phyloP scores from a whole-genome alignment of 257 asterid species.

The Nicotiana obtusifolia region DNA sequence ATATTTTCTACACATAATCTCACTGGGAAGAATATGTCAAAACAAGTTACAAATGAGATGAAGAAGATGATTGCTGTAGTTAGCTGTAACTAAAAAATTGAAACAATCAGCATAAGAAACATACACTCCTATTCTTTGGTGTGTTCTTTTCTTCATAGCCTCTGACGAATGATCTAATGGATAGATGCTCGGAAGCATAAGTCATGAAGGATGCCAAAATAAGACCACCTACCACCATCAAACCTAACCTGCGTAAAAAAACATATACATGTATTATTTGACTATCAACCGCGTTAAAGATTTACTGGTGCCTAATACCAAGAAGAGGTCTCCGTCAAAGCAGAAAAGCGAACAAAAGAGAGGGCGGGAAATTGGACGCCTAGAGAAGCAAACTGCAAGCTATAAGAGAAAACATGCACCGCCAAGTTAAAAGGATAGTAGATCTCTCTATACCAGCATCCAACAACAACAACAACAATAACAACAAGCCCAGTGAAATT shows the following conservation, averaged over 20 bases:
- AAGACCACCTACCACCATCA: slow-evolving; percentile 69
- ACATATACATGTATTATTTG: not conserved
- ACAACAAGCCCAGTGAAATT: too few relatives aligned
- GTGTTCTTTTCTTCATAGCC: slow-evolving; percentile 70
- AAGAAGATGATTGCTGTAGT: slow-evolving; percentile 12
- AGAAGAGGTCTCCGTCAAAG: not conserved
- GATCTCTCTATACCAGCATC: too few relatives aligned
- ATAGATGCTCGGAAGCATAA: slow-evolving; percentile 71
- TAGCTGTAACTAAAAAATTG: slow-evolving; percentile 18
- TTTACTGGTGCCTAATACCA: not conserved
- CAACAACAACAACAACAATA: too few relatives aligned
- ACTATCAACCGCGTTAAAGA: not conserved
- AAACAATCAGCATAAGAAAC: slow-evolving; percentile 42
- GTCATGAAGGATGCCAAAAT: slow-evolving; percentile 74
- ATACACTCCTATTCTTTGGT: slow-evolving; percentile 42
- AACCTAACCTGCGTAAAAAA: slow-evolving; percentile 56
- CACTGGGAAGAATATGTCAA: not conserved
- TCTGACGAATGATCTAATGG: slow-evolving; percentile 52
- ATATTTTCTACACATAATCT: not conserved
- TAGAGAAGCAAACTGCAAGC: not conserved
- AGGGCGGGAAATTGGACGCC: not conserved
- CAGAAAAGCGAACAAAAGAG: not conserved
- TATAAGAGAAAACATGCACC: not conserved
- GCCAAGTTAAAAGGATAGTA: not conserved
- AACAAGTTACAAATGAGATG: not conserved